phyloP scores from a whole-genome alignment of 345 rosid species.

The Leavenworthia alabamica region DNA sequence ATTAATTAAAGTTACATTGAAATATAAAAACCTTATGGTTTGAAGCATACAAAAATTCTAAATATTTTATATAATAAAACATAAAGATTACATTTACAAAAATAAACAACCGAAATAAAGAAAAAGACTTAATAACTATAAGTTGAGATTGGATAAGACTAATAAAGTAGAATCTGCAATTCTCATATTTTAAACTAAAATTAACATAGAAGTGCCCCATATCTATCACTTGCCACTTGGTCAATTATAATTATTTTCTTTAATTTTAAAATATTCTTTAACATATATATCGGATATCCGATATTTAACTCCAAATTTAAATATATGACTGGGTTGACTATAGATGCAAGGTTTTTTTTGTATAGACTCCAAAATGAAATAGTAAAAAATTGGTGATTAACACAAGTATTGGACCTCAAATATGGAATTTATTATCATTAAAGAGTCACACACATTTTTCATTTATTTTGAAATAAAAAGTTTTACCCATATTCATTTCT shows the following conservation, averaged over 20 bases:
- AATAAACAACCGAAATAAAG: constrained; percentile 1
- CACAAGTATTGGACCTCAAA: not conserved
- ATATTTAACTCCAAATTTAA: not conserved
- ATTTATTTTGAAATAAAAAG: too few relatives aligned
- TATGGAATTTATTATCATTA: not conserved
- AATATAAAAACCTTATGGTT: too few relatives aligned
- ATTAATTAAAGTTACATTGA: too few relatives aligned
- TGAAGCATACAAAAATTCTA: too few relatives aligned
- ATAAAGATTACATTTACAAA: too few relatives aligned
- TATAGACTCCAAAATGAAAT: not conserved
- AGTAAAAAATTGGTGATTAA: not conserved
- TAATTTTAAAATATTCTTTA: too few relatives aligned
- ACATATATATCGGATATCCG: not conserved
- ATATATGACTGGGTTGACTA: not conserved
- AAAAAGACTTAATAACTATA: constrained; percentile 17
- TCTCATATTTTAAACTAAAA: too few relatives aligned
- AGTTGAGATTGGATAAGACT: not conserved
- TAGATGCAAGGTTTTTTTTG: not conserved
- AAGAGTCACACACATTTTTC: not conserved
- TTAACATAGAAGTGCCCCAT: too few relatives aligned
- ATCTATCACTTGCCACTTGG: too few relatives aligned
- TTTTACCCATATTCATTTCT: not conserved
- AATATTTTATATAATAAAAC: too few relatives aligned
- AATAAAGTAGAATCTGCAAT: not conserved
- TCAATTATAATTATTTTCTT: not conserved